Conservation (phyloP, 768 basidiomycete genomes). For the Trichaptum fuscoviolaceum region DNA sequence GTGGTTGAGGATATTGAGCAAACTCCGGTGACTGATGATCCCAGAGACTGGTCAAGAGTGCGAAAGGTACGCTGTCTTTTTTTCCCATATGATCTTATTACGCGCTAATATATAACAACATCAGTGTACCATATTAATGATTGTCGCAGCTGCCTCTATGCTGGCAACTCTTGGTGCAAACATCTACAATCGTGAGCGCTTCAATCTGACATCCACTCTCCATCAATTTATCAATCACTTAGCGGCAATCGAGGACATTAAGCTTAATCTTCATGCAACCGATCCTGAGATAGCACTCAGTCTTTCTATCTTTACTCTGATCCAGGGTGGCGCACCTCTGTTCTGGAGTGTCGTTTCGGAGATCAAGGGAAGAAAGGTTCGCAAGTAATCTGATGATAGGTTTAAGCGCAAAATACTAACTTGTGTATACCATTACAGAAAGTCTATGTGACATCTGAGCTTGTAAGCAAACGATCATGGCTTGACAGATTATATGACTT, state of each 20-base stretch:
- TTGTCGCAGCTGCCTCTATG: conserved; percentile 51
- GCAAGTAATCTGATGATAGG: conserved; percentile 11
- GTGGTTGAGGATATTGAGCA: conserved; percentile 30
- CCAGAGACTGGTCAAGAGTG: conserved; percentile 48
- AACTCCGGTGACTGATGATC: conserved; percentile 49
- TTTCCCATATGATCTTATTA: neutral
- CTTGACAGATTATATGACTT: neutral
- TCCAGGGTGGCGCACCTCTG: conserved; percentile 65
- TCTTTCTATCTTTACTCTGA: conserved; percentile 64
- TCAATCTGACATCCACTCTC: neutral
- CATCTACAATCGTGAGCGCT: conserved; percentile 57
- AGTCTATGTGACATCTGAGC: conserved; percentile 21
- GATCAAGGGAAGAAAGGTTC: conserved; percentile 67
- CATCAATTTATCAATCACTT: conserved; percentile 4
- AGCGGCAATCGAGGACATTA: conserved; percentile 64
- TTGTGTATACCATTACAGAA: conserved; percentile 7
- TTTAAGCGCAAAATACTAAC: neutral
- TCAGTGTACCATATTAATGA: conserved; percentile 39
- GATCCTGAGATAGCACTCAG: conserved; percentile 58
- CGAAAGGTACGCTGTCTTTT: conserved; percentile 41
- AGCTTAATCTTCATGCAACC: conserved; percentile 54
- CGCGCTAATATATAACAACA: neutral
- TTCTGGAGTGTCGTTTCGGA: conserved; percentile 70
- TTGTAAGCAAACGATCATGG: conserved; percentile 11
- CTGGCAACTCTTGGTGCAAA: conserved; percentile 53